Evolutionary conservation across 441 rosid genomes (phyloP).

Genomic region (Lepidium campestre): DNA sequence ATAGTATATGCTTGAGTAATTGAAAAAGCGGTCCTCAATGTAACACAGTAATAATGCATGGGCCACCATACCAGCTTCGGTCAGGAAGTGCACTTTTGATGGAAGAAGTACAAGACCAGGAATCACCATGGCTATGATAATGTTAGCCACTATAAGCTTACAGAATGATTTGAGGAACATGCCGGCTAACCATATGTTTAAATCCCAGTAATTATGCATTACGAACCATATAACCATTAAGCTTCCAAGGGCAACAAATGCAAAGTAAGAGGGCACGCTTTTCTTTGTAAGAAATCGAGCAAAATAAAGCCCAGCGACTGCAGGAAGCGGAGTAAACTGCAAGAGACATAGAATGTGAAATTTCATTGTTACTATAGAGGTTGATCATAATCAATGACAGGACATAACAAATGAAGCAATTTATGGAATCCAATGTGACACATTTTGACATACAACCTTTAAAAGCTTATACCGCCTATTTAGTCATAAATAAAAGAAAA

Average conservation of each 20-base stretch:
- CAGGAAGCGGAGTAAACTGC: slow-evolving; percentile 90
- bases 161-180: slow-evolving; percentile 91
- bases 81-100: slow-evolving; percentile 57
- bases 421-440: neutral
- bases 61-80: slow-evolving; percentile 73
- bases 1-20: slow-evolving; percentile 76
- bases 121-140: slow-evolving; percentile 72
- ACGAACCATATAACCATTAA: slow-evolving; percentile 90
- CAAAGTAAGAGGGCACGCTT: slow-evolving; percentile 82
- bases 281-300: slow-evolving; percentile 89
- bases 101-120: slow-evolving; percentile 97
- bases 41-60: slow-evolving; percentile 76
- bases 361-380: neutral
- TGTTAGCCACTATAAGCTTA: slow-evolving; percentile 77
- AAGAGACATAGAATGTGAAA: slow-evolving; percentile 20
- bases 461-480: neutral
- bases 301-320: slow-evolving; percentile 84
- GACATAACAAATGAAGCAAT: neutral
- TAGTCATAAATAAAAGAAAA: neutral
- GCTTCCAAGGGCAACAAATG: slow-evolving; percentile 89
- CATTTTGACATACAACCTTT: neutral
- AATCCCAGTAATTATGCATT: slow-evolving; percentile 93
- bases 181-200: slow-evolving; percentile 97
- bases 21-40: slow-evolving; percentile 84
- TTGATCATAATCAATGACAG: neutral